Percentiles rank a stretch among this genome's conserved stretches.
Evolutionary conservation across 2,329 filamentous ascomycete genomes (phyloP).

Genomic region (Fusarium sp.): DNA sequence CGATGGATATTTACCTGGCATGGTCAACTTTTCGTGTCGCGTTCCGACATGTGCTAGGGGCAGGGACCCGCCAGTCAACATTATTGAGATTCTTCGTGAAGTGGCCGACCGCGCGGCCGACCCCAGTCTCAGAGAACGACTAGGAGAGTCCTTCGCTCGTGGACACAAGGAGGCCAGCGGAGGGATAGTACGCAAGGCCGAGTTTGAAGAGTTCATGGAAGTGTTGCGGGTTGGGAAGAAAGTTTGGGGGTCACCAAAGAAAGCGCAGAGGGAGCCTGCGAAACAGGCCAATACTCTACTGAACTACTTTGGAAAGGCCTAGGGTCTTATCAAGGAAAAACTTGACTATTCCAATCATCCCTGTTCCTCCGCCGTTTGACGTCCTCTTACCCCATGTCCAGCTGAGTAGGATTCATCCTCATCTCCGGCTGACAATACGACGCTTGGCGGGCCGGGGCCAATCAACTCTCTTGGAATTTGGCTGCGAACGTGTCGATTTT

Average conservation of each 20-base stretch:
- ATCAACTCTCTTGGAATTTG: background rate
- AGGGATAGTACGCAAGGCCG: constrained; percentile 67
- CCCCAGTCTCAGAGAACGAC: constrained; percentile 54
- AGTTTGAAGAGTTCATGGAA: constrained; percentile 73
- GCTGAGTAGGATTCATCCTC: background rate
- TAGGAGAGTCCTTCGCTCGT: constrained; percentile 72
- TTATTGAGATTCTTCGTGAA: constrained; percentile 66
- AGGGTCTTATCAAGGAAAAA: constrained; percentile 9
- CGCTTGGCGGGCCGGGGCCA: background rate
- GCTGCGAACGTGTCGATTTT: background rate
- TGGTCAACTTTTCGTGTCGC: constrained; percentile 76
- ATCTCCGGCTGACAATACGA: background rate
- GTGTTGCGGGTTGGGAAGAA: constrained; percentile 70
- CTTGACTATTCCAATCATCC: background rate
- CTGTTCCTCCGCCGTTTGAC: background rate
- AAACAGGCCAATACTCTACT: constrained; percentile 65
- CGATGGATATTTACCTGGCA: constrained; percentile 69
- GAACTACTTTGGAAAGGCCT: constrained; percentile 63
- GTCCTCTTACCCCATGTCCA: background rate
- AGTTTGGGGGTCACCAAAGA: constrained; percentile 45
- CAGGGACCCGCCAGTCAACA: constrained; percentile 67
- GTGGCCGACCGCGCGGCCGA: constrained; percentile 58
- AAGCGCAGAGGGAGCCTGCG: constrained; percentile 31
- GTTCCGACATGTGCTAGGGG: constrained; percentile 66
- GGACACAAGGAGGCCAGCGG: constrained; percentile 76